Conservation (phyloP, 805 yeast species). For the Schwanniomyces pseudopolymorphus region DNA sequence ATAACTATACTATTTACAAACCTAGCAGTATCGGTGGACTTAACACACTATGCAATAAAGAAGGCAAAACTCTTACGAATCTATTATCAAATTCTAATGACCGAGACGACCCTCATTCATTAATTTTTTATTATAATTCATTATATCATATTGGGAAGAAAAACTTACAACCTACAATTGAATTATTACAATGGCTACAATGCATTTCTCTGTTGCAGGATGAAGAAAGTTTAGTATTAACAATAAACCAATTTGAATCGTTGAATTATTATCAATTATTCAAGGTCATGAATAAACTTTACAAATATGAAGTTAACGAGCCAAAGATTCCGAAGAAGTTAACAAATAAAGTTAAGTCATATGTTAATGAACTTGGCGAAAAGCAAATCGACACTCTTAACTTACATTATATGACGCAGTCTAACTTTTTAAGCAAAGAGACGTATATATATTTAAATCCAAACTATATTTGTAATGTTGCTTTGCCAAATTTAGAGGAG, state of each 20-base stretch:
- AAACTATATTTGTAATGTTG: conserved; percentile 52
- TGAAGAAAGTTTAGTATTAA: conserved; percentile 59
- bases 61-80: conserved; percentile 16
- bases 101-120: conserved; percentile 43
- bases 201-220: conserved; percentile 71
- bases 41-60: conserved; percentile 13
- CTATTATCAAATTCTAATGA: conserved; percentile 20
- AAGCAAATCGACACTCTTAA: conserved; percentile 24
- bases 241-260: conserved; percentile 51
- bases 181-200: conserved; percentile 88
- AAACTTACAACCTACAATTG: conserved; percentile 71
- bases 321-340: conserved; percentile 51
- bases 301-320: conserved; percentile 84
- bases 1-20: conserved; percentile 46
- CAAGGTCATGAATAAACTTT: conserved; percentile 63
- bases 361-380: conserved; percentile 38
- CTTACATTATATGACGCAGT: conserved; percentile 41
- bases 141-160: conserved; percentile 62
- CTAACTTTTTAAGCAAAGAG: conserved; percentile 39
- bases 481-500: conserved; percentile 73
- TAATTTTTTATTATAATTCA: conserved; percentile 62
- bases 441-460: conserved; percentile 51
- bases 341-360: conserved; percentile 27
- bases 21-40: conserved; percentile 35
- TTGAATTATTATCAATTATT: conserved; percentile 70